Base-by-base conservation (phyloP, 345 rosid species). In the Aquilaria sinensis region DNA sequence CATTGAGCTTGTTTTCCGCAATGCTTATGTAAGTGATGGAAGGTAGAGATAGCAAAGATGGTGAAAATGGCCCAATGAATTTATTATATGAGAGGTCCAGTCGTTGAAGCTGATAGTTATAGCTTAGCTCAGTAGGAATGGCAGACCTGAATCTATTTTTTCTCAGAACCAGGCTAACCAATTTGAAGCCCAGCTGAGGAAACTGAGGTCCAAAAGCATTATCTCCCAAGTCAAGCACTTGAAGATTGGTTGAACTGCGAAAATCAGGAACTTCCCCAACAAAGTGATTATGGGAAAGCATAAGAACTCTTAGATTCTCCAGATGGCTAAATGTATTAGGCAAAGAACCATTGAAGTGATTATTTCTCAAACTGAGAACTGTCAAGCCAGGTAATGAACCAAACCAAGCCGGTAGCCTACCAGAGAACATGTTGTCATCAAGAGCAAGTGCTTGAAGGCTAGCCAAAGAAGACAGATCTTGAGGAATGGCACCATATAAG, bases 121-220 rank as follows among this genome's bases (percentile, higher is more conserved):
- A 78, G 77, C 69, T 81, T 51, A 85, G 50, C 57, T 68, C 81
- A 65, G 77, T 54, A 5, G 96, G 87, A 33, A 90, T 78, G 29
- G 81, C 88, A 62, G 91, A 88, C 66, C 97, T 78, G 73, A 94
- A 94, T 81, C 60, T 82, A 85, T 94, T 94, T 78, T 81, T 85
- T 61, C 92, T 84, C 70, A 94, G 77, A 31, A 83, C 77, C 52
- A 94, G 81, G 31, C 79, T 80, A 29, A 83, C 83, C 73, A 94
- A 64, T 80, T 84, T 94, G 73, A 75, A 72, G 47, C 96, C 81
- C 63, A 90, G 76, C 72, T 58, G 70, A 50, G 97, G 99, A 80
- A 90, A 85, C 69, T 66, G 62, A 29, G 96, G 89, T 64, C 93
- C 90, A 1, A 88, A 80, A 59, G 80, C 78, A 80, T 94, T 90